Base-by-base conservation (phyloP, 2,329 filamentous ascomycete genomes). In the Trichophyton schoenleinii region DNA sequence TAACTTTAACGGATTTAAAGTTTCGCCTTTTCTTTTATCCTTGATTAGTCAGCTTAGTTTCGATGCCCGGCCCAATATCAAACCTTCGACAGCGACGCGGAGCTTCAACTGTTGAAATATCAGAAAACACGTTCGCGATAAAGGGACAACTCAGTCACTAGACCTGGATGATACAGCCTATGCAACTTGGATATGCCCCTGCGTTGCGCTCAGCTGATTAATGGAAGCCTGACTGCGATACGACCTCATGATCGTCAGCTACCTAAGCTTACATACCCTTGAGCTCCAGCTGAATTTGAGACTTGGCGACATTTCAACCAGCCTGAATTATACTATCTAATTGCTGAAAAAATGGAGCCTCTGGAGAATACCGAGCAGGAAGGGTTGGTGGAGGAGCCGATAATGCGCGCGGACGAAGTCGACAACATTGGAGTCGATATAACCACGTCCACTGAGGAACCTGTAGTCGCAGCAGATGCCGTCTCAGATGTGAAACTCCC, bases 361-460 rank as follows among this genome's bases (percentile, higher is more conserved):
- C 28, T 36, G 15, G 41, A 36, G 15, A 59, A 59, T 49, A 28
- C 42, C 2, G 42, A 41, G 15, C 44, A 41, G 9, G 46, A 57
- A 44, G 52, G 59, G 22, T 22, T 41, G 66, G 63, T 69, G 38
- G 71, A 72, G 41, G 72, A 75, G 48, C 72, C 75, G 57, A 73
- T 79, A 60, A 75, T 79, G 44, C 77, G 74, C 64, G 78, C 78
- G 13, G 78, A 80, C 67, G 78, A 80, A 64, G 72, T 80, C 25
- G 78, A 80, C 62, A 75, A 78, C 63, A 73, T 73, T 8, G 77
- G 77, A 48, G 74, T 75, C 28, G 75, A 78, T 63, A 78, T 79
- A 46, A 72, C 71, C 3, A 69, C 76, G 22, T 70, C 77, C n/a
- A 70, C 75, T 22, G 74, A 77, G 62, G 75, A 75, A 48, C 73